phyloP scores from a whole-genome alignment of 257 asterid genomes.

The Mentha longifolia region DNA sequence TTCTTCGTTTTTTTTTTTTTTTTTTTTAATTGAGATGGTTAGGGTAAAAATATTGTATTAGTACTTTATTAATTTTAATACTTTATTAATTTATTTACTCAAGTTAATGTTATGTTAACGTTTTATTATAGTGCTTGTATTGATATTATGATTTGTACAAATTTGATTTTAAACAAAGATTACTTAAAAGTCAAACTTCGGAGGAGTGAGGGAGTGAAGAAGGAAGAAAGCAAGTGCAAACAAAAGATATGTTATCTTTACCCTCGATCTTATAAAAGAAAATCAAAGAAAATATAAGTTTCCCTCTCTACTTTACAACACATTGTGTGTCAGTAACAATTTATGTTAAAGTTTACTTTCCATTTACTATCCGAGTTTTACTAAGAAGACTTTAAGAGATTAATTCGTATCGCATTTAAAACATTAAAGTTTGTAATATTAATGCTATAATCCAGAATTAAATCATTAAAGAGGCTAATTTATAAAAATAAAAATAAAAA shows the following conservation, averaged over 20 bases:
- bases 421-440: no score
- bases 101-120: no score
- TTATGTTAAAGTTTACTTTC: neutral
- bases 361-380: neutral
- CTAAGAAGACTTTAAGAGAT: neutral
- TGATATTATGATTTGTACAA: no score
- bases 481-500: no score
- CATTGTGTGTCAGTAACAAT: neutral
- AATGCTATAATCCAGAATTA: no score
- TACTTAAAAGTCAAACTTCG: neutral
- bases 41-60: conserved; percentile 9
- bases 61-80: neutral
- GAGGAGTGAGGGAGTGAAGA: neutral
- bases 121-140: no score
- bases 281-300: neutral
- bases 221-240: neutral
- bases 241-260: neutral
- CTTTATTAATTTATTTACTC: neutral
- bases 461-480: no score
- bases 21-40: conserved; percentile 18
- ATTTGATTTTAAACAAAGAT: no score
- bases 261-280: neutral
- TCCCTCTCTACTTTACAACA: neutral
- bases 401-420: neutral
- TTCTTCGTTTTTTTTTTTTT: neutral